A percentile compares a stretch with the other conserved stretches of the same genome.
phyloP scores from a whole-genome alignment of 805 yeast species.

The Candida jianshihensis region DNA sequence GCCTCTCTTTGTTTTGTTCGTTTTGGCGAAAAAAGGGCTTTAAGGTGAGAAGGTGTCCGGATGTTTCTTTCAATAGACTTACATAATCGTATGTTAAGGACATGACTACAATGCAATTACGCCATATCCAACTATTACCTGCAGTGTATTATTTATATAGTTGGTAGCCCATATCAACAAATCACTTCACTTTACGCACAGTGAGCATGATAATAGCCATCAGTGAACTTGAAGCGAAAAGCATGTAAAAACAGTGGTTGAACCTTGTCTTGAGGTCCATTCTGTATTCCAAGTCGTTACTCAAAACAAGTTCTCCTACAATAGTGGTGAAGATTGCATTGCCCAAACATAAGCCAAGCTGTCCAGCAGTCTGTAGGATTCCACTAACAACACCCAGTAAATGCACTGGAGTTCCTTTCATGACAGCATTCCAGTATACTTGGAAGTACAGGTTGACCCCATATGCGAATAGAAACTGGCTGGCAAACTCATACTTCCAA shows the following conservation, averaged over 20 bases:
- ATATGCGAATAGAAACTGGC: conserved; percentile 19
- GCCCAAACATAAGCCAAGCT: conserved; percentile 27
- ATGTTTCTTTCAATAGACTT: too few relatives aligned
- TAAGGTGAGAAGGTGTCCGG: too few relatives aligned
- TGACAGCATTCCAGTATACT: conserved; percentile 26
- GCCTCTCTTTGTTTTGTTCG: too few relatives aligned
- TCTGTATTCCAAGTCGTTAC: conserved; percentile 1
- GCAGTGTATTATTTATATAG: too few relatives aligned
- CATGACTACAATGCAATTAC: too few relatives aligned
- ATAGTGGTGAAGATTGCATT: conserved; percentile 23
- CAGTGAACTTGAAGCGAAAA: conserved; percentile 1
- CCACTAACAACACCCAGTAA: conserved; percentile 36
- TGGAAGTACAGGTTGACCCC: conserved; percentile 28
- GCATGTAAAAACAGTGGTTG: conserved; percentile 5
- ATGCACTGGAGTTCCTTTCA: conserved; percentile 28
- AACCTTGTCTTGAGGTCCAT: conserved; percentile 3
- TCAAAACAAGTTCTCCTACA: conserved; percentile 18
- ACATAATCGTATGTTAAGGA: too few relatives aligned
- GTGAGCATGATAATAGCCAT: neutral
- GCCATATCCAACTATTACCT: too few relatives aligned
- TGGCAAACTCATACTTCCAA: conserved; percentile 26
- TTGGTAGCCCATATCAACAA: too few relatives aligned
- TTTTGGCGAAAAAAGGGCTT: too few relatives aligned
- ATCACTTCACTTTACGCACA: neutral
- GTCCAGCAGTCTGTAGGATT: conserved; percentile 28